A percentile compares a stretch with the other conserved stretches of the same genome.
Evolutionary conservation across 1,139 yeast species (phyloP).

Genomic region (Pichia sp.): DNA sequence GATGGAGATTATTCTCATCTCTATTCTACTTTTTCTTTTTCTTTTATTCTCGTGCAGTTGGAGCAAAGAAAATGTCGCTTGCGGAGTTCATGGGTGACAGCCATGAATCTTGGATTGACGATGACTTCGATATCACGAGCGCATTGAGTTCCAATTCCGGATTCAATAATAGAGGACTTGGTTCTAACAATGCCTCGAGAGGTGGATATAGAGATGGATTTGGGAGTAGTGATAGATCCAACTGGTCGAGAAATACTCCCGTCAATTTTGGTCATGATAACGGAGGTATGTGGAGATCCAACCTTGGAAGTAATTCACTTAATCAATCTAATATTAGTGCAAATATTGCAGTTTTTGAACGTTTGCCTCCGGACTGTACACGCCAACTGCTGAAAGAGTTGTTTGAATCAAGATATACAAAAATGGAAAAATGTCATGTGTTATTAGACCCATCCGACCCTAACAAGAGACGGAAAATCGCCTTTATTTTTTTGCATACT

Average conservation of each 20-base stretch:
- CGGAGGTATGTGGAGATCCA: too few species aligned
- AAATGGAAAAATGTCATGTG: slow-evolving; percentile 20
- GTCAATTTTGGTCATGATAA: too few species aligned
- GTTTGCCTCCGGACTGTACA: slow-evolving; percentile 21
- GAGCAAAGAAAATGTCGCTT: slow-evolving; percentile 24
- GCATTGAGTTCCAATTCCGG: background rate
- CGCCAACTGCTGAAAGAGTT: slow-evolving; percentile 21
- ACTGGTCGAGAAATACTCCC: too few species aligned
- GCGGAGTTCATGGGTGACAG: slow-evolving; percentile 26
- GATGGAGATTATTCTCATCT: background rate
- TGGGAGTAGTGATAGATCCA: too few species aligned
- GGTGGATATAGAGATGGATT: too few species aligned
- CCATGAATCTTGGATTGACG: slow-evolving; percentile 25
- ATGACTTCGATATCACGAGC: slow-evolving; percentile 21
- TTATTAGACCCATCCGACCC: slow-evolving; percentile 20
- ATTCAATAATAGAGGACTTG: too few species aligned
- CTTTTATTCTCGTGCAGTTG: background rate
- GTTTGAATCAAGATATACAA: slow-evolving; percentile 23
- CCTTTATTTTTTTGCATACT: slow-evolving; percentile 20
- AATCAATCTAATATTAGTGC: slow-evolving; percentile 4
- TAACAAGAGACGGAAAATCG: slow-evolving; percentile 19
- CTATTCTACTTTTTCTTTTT: background rate
- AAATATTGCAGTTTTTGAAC: slow-evolving; percentile 22
- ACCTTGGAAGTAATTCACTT: too few species aligned
- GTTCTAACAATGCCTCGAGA: too few species aligned